Conservation (phyloP, 345 rosid genomes). For the Eucalyptus albens region DNA sequence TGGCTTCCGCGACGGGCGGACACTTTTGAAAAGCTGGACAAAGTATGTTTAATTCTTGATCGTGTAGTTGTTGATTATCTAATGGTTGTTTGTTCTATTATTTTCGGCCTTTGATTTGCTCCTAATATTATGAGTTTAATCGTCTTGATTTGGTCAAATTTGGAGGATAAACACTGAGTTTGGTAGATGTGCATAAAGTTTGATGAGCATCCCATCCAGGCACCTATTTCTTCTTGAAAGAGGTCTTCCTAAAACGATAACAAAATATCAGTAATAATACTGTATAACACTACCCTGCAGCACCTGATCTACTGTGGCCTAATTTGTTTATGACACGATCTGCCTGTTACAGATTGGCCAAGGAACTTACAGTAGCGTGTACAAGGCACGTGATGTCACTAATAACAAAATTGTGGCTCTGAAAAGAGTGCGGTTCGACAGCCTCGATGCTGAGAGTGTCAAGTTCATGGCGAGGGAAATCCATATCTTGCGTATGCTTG, state of each 20-base stretch:
- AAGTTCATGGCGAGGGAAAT: constrained; percentile 96
- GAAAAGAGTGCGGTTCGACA: constrained; percentile 81
- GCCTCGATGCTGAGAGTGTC: constrained; percentile 66
- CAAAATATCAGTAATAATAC: background rate
- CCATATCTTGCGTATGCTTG: constrained; percentile 62
- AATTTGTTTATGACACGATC: background rate
- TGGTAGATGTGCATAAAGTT: background rate
- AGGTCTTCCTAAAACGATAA: background rate
- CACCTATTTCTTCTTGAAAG: background rate
- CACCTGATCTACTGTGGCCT: background rate
- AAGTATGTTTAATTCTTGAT: constrained; percentile 26
- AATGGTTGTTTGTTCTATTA: background rate
- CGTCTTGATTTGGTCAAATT: background rate
- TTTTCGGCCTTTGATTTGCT: background rate
- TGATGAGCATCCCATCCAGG: background rate
- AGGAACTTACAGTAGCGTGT: constrained; percentile 93
- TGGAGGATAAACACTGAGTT: background rate
- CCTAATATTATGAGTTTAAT: background rate
- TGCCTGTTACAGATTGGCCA: constrained; percentile 78
- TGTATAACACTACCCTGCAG: background rate
- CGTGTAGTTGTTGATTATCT: background rate
- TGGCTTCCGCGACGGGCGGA: constrained; percentile 67
- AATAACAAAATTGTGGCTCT: constrained; percentile 68
- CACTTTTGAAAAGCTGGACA: constrained; percentile 69
- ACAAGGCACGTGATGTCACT: constrained; percentile 70